Evolutionary conservation across 2,329 filamentous ascomycete species (phyloP), one percentile per base, ranked within the genome.

Genomic region (Penicillium rolfsii): DNA sequence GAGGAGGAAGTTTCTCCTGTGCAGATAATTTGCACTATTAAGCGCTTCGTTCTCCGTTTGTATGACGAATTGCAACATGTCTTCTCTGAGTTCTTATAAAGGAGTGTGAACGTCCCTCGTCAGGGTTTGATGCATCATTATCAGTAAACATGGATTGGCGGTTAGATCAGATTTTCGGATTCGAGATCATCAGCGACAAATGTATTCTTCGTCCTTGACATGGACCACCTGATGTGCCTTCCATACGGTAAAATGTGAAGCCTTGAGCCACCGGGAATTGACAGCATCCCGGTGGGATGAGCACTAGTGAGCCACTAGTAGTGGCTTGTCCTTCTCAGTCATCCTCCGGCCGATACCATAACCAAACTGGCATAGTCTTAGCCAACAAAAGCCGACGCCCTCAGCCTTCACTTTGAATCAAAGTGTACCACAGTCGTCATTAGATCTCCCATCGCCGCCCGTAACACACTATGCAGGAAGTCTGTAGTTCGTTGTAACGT

Each of bases 1-100:
- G 59, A n/a, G 62, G 61, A 22, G 61, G 59, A 5, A 60, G 60
- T 28, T 69, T 70, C 46, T 68, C 67, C 16, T 66, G 64, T 67
- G 63, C 49, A 5, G 63, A 66, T 35, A 70, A 69, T 50, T 62
- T 61, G 6, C 50, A 59, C 24, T 58, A 57, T 14, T 61, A 30
- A 60, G 40, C 14, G 22, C 16, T 16, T 14, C 16, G 2, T 35
- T 35, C 28, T 50, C 35, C 35, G 16, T 35, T 35, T 50, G 28
- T 16, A n/a, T 28, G 7, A 8, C 19, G 45, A 3, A 48, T 48
- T 7, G 6, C 45, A 16, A 8, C 26, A 48, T n/a, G 7, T 4
- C 26, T 14, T 48, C 2, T 30, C n/a, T 28, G 7, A 8, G 3
- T 11, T 48, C 6, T 2, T 4, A 7, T 30, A n/a, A 30, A 30